Percentiles rank a stretch among this genome's conserved stretches.
Evolutionary conservation across 163 green algal species (phyloP).

Genomic region (Scenedesmus sp.): DNA sequence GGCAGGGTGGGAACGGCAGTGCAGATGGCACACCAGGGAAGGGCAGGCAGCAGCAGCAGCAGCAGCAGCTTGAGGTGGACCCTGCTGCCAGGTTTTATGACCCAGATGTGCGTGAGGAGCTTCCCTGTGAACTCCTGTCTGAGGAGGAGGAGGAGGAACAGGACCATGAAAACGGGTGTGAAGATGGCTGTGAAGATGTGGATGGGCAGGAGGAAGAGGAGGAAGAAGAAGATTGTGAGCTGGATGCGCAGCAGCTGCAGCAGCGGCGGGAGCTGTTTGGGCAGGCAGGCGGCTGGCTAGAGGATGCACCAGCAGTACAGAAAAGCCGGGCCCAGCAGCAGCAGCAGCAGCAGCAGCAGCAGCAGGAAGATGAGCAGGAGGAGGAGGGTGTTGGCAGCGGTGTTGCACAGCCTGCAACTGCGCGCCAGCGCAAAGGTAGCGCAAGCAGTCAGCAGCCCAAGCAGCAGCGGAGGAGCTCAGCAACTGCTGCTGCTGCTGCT

Average conservation of each 20-base stretch:
- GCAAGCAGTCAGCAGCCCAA: background rate
- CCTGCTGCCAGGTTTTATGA: slow-evolving; percentile 23
- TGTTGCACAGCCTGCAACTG: background rate
- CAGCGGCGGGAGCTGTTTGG: background rate
- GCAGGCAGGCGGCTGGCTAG: background rate
- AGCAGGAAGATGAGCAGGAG: background rate
- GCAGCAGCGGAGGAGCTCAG: background rate
- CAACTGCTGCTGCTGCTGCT: background rate
- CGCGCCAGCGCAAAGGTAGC: background rate
- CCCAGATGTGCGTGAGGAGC: slow-evolving; percentile 43
- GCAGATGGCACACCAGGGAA: background rate
- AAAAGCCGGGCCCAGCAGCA: background rate
- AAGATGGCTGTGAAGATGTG: background rate
- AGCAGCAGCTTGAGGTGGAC: background rate
- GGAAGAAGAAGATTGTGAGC: background rate
- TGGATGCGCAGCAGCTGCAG: background rate
- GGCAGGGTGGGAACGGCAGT: background rate
- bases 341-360: slow-evolving; percentile 3
- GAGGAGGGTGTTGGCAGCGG: background rate
- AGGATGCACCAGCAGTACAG: background rate
- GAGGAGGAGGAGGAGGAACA: background rate
- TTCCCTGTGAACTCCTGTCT: background rate
- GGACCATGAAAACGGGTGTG: background rate
- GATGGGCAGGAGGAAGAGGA: background rate
- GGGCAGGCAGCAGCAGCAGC: background rate